Percentiles rank a stretch among this genome's conserved stretches.
phyloP scores from a whole-genome alignment of 306 rosid species.

The Hippophae tibetana region DNA sequence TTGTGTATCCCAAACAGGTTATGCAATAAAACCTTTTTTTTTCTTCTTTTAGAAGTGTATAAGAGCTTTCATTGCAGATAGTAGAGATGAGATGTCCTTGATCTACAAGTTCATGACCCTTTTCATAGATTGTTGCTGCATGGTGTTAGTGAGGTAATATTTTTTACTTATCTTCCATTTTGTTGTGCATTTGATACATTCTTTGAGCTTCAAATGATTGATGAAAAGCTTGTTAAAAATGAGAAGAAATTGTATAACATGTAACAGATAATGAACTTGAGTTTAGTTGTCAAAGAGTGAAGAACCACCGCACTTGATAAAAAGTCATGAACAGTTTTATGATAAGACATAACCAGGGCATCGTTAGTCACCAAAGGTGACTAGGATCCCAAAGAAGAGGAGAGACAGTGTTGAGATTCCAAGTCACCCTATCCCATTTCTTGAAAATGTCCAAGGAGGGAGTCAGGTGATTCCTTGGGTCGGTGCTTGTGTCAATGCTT shows the following conservation, averaged over 20 bases:
- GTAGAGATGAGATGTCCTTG: slow-evolving; percentile 42
- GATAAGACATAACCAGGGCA: slow-evolving; percentile 33
- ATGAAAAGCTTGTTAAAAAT: too few relatives aligned
- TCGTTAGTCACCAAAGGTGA: slow-evolving; percentile 37
- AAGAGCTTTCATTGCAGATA: slow-evolving; percentile 39
- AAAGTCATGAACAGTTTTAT: slow-evolving; percentile 49
- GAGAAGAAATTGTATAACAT: too few relatives aligned
- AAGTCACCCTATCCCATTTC: slow-evolving; percentile 55
- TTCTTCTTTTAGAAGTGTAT: slow-evolving; percentile 42
- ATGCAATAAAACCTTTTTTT: not conserved
- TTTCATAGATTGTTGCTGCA: slow-evolving; percentile 77
- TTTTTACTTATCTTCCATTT: not conserved
- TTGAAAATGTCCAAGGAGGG: slow-evolving; percentile 87
- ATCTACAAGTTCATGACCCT: slow-evolving; percentile 62
- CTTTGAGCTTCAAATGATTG: too few relatives aligned
- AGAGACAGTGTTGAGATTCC: slow-evolving; percentile 41
- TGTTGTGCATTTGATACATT: not conserved
- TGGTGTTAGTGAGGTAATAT: slow-evolving; percentile 87
- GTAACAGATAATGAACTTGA: too few relatives aligned
- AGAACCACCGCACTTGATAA: not conserved
- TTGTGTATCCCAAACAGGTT: too few relatives aligned
- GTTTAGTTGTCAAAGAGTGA: not conserved
- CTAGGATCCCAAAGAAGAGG: slow-evolving; percentile 58
- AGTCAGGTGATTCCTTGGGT: slow-evolving; percentile 42
- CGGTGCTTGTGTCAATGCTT: slow-evolving; percentile 4